Conservation (phyloP, 805 yeast genomes). For the Sporopachydermia lactativora region DNA sequence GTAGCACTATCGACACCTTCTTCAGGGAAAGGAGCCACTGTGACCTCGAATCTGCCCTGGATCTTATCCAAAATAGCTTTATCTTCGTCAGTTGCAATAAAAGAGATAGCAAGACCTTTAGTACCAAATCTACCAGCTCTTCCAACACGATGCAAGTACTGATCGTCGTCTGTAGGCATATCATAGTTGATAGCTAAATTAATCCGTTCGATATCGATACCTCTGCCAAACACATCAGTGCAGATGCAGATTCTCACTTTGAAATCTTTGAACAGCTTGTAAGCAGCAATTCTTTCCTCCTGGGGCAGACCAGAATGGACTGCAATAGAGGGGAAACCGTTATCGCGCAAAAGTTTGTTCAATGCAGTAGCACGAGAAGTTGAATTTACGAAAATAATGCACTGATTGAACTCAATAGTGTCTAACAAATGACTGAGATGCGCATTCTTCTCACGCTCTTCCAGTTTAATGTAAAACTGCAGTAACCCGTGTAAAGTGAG, state of each 20-base stretch:
- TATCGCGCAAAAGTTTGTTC: conserved; percentile 75
- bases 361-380: conserved; percentile 86
- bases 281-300: conserved; percentile 95
- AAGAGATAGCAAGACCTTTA: conserved; percentile 91
- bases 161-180: conserved; percentile 92
- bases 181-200: conserved; percentile 97
- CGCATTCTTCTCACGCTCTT: conserved; percentile 86
- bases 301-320: conserved; percentile 93
- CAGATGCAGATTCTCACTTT: conserved; percentile 98
- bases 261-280: conserved; percentile 93
- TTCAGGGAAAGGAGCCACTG: conserved; percentile 89
- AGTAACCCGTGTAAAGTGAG: conserved; percentile 95
- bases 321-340: conserved; percentile 94
- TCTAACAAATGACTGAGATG: conserved; percentile 87
- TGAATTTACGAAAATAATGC: conserved; percentile 87
- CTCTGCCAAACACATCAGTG: conserved; percentile 98
- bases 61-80: conserved; percentile 82
- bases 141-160: conserved; percentile 97
- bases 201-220: conserved; percentile 98
- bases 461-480: conserved; percentile 84
- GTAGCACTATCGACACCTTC: conserved; percentile 97
- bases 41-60: conserved; percentile 95
- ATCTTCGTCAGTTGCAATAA: conserved; percentile 76
- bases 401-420: conserved; percentile 93
- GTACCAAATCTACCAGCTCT: conserved; percentile 99